These are phyloP conservation scores for Colletotrichum endophyticum DNA, from an alignment of 2,329 filamentous ascomycete species.

Conservation along the genomic window DNA sequence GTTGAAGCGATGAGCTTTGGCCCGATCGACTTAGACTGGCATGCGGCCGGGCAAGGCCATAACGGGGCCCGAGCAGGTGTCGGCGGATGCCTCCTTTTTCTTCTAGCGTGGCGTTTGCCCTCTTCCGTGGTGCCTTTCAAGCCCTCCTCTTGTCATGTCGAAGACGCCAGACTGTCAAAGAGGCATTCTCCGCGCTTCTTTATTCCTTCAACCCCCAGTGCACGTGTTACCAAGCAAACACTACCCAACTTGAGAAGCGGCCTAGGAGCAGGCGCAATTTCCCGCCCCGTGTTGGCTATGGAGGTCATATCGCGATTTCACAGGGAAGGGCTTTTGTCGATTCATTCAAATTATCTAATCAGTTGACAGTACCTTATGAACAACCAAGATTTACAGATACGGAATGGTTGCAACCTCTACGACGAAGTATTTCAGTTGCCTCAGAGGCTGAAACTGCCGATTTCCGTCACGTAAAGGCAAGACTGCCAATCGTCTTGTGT, in stretches of 20 bases:
- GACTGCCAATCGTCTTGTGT: neutral
- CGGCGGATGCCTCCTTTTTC: slow-evolving; percentile 5
- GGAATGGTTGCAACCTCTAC: neutral
- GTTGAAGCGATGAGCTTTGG: neutral
- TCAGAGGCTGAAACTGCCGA: slow-evolving; percentile 1
- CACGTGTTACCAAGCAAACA: neutral
- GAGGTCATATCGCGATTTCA: neutral
- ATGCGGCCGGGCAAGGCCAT: neutral
- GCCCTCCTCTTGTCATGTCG: neutral
- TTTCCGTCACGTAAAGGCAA: neutral
- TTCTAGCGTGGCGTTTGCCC: neutral
- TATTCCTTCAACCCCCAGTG: neutral
- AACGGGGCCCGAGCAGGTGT: neutral
- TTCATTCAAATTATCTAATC: neutral
- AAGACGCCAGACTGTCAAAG: neutral
- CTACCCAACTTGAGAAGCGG: neutral
- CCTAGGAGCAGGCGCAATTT: neutral
- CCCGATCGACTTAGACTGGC: neutral
- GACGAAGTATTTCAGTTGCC: neutral
- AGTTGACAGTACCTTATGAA: neutral
- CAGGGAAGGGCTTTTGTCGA: neutral
- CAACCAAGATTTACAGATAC: neutral
- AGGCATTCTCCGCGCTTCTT: neutral
- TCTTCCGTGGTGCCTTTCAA: neutral
- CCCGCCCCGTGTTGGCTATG: neutral